These are phyloP conservation scores for Cichorium intybus DNA, from an alignment of 140 eudicot species.

Conservation along the genomic window DNA sequence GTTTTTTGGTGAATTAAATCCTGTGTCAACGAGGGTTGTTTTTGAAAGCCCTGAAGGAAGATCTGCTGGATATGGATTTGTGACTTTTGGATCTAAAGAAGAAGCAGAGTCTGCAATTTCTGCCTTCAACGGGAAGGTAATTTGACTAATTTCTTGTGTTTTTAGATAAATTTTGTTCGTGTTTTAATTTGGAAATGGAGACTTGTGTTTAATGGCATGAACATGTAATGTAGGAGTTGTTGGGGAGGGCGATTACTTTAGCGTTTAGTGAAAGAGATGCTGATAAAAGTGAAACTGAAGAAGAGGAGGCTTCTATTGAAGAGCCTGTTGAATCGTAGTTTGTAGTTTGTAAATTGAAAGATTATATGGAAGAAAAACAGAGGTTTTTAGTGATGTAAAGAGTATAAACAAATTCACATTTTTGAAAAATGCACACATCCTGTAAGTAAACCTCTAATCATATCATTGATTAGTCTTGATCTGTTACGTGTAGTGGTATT, in stretches of 20 bases:
- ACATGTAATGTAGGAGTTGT: conserved; percentile 54
- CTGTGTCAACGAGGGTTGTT: conserved; percentile 71
- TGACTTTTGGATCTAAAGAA: conserved; percentile 73
- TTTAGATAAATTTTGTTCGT: neutral
- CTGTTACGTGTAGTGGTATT: neutral
- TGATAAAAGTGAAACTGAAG: conserved; percentile 29
- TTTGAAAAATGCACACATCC: neutral
- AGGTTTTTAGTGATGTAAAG: neutral
- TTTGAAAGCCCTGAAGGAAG: conserved; percentile 64
- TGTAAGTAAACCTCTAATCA: neutral
- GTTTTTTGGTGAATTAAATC: conserved; percentile 50
- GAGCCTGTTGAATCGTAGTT: conserved; percentile 20
- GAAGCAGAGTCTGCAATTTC: conserved; percentile 83
- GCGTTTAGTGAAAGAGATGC: conserved; percentile 38
- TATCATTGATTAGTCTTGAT: neutral
- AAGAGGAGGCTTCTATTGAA: conserved; percentile 15
- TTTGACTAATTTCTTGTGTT: neutral
- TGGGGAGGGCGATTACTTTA: conserved; percentile 61
- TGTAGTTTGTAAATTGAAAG: too few relatives aligned
- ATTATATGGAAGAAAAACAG: too few relatives aligned
- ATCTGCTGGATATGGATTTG: conserved; percentile 94
- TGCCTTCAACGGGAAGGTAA: conserved; percentile 73
- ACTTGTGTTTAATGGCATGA: neutral
- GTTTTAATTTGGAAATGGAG: neutral
- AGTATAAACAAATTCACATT: neutral